Evolutionary conservation across 2,329 filamentous ascomycete species (phyloP), one percentile per base, ranked within the genome.

Genomic region (Dactylella cylindrospora): DNA sequence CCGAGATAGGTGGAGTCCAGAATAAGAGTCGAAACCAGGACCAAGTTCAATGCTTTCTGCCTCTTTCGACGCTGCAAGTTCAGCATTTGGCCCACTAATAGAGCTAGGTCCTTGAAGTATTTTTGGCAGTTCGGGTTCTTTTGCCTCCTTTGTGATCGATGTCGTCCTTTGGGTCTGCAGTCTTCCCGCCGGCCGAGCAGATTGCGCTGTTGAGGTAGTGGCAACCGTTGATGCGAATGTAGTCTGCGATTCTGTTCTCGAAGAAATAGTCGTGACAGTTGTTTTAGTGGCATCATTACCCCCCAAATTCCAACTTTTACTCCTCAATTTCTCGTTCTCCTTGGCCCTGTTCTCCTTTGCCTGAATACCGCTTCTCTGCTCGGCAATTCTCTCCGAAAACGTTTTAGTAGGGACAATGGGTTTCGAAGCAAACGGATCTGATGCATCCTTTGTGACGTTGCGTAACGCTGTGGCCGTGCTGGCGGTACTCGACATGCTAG

Each of bases 341-440:
- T 78, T 74, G 36, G 78, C 76, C 39, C 74, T 76, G 57, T 83
- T 78, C 29, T 75, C 72, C 22, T 77, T 76, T 10, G 73, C 74
- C 1, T 70, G 72, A 57, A 85, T 83, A 33, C 83, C 77, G 1
- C 71, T 74, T 65, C 83, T 81, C 29, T 83, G 84, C 43, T 87
- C 83, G 1, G 87, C 84, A 62, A 98, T 80, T 39, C 90, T 80
- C 72, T 97, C 90, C 70, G 87, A 95, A 73, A 97, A 98, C 50
- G 82, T 78, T 68, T 82, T 84, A 67, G 35, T n/a, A 12, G 25
- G 17, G 12, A 7, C 23, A 12, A 31, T 13, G 3, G 39, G 31
- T 15, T 29, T 35, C 3, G 49, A 41, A n/a, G 39, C 23, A 39
- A 55, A 55, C 6, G 52, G 59, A 26, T 54, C 41, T n/a, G 45